Evolutionary conservation across 495 filamentous ascomycete species (phyloP), one percentile per base, ranked within the genome.

Genomic region (Oidiodendron maius): DNA sequence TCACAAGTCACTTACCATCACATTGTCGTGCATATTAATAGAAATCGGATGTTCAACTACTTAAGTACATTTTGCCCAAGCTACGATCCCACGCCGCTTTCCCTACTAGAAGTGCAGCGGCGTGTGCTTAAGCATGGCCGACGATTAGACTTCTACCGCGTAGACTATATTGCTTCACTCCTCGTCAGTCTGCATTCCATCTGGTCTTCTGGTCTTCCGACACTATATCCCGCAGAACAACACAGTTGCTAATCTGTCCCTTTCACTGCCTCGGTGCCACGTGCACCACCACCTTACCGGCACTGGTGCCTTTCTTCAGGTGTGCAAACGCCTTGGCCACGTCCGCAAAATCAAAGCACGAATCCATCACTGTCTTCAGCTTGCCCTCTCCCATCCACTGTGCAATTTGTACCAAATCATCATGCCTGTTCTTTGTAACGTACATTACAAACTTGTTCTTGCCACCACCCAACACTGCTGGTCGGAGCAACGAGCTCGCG

Each of bases 261-360:
- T 24, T 43, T n/a, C 28, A 43, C 13, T 21, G 15, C 20, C 39
- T 28, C 6, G 17, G 18, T 40, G 26, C 30, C 40, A 86, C 75
- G 56, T 76, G 66, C 12, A 91, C 69, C 17, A 90, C 62, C 52
- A 90, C 72, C 69, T 90, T 90, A 1, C 86, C 86, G 56, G 71
- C 81, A 20, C 79, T 67, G 30, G 80, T 71, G 6, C 77, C 74
- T 2, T 66, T 77, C 52, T 77, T 82, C 52, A 89, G 63, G 58
- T 68, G 77, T 61, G 76, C 76, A 62, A 80, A 84, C 0, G 84
- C 86, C 56, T 79, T 72, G 16, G 75, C 67, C 13, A 68, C 76
- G 25, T 88, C 75, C 13, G 76, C 77, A 60, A 83, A 82, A 44
- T 71, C 69, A 63, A 75, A 84, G 11, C 71, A 64, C 37, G 73